phyloP scores from a whole-genome alignment of 2,329 filamentous ascomycete genomes.

The Pezizomycotina sp. region DNA sequence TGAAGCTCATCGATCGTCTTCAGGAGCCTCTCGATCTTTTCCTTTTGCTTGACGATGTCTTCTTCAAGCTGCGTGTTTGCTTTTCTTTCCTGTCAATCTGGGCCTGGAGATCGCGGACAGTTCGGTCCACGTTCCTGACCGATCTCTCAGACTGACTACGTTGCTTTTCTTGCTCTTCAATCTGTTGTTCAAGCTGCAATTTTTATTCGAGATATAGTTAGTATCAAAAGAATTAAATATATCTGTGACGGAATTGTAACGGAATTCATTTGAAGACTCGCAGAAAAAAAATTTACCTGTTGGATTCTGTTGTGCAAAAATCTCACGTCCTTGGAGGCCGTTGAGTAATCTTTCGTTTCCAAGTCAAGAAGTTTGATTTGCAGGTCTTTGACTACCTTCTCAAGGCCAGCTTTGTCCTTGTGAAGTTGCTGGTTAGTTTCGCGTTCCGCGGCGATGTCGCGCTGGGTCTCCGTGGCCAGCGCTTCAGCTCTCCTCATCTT shows the following conservation, averaged over 20 bases:
- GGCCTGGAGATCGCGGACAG: slow-evolving; percentile 77
- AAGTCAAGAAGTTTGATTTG: slow-evolving; percentile 82
- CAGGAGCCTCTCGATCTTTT: slow-evolving; percentile 80
- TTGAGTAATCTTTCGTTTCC: slow-evolving; percentile 93
- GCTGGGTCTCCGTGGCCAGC: slow-evolving; percentile 73
- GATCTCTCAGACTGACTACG: slow-evolving; percentile 69
- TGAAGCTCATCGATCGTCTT: slow-evolving; percentile 88
- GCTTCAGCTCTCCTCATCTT: slow-evolving; percentile 95
- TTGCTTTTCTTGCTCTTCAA: slow-evolving; percentile 66
- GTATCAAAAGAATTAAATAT: slow-evolving; percentile 5
- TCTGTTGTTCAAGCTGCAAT: slow-evolving; percentile 63
- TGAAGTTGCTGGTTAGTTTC: slow-evolving; percentile 67
- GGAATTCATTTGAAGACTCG: not conserved
- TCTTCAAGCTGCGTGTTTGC: slow-evolving; percentile 64
- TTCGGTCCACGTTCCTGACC: slow-evolving; percentile 81
- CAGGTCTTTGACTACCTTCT: slow-evolving; percentile 79
- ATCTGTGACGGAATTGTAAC: slow-evolving; percentile 4
- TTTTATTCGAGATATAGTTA: slow-evolving; percentile 17
- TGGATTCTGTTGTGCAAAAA: slow-evolving; percentile 89
- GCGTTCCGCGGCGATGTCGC: slow-evolving; percentile 73
- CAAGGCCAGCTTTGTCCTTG: slow-evolving; percentile 74
- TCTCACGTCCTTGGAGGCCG: slow-evolving; percentile 82
- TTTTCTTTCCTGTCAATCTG: slow-evolving; percentile 92
- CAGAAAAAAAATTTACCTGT: slow-evolving; percentile 50
- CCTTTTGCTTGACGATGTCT: slow-evolving; percentile 67